Percentiles rank a stretch among this genome's conserved stretches.
phyloP scores from a whole-genome alignment of 352 stramenopile species.

The Blastocystis sp. region DNA sequence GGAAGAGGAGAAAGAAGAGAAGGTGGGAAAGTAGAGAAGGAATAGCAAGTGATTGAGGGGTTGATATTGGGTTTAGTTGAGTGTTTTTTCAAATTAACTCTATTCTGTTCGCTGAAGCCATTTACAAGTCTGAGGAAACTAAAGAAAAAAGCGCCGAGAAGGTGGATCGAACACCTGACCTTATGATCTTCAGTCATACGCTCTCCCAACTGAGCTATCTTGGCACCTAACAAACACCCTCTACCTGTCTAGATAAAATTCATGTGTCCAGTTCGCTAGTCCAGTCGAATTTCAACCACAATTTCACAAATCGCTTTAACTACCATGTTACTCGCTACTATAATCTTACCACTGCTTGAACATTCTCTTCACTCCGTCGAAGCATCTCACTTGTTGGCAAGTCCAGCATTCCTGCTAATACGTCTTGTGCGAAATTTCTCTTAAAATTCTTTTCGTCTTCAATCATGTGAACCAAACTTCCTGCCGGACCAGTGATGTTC shows the following conservation, averaged over 20 bases:
- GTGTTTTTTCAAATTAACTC: not conserved
- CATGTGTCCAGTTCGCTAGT: conserved; percentile 39
- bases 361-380: not conserved
- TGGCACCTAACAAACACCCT: not conserved
- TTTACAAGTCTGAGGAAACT: no score
- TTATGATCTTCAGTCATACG: conserved; percentile 68
- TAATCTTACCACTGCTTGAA: not conserved
- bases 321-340: not conserved
- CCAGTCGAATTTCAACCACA: conserved; percentile 67
- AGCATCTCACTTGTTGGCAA: conserved; percentile 57
- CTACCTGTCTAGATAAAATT: not conserved
- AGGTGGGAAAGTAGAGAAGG: not conserved
- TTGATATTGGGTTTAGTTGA: not conserved
- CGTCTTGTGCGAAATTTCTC: conserved; percentile 63
- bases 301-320: conserved; percentile 56
- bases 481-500: not conserved
- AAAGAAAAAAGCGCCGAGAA: conserved; percentile 66
- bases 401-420: conserved; percentile 64
- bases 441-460: conserved; percentile 68
- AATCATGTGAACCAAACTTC: conserved; percentile 67
- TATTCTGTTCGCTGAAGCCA: not conserved
- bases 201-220: conserved; percentile 67
- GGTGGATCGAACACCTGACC: conserved; percentile 66
- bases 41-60: no score
- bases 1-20: not conserved